phyloP scores from a whole-genome alignment of 176 grass and related monocot species.

The Paspalum notatum region DNA sequence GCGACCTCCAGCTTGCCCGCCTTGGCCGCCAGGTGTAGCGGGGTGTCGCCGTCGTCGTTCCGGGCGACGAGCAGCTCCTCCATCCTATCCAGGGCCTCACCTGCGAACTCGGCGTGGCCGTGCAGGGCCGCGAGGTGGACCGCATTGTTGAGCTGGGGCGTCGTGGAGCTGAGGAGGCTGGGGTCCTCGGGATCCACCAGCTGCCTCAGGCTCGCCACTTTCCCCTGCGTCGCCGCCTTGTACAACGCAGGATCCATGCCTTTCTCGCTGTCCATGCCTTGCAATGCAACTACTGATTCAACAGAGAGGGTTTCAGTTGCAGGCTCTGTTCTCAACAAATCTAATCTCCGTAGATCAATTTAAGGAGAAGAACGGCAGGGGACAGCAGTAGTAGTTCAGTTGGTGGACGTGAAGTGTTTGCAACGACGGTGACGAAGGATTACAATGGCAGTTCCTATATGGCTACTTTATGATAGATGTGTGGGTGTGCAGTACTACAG shows the following conservation, averaged over 20 bases:
- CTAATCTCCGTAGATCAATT: neutral
- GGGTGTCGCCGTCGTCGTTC: constrained; percentile 61
- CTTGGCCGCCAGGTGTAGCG: constrained; percentile 63
- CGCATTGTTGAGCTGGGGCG: constrained; percentile 55
- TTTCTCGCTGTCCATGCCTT: neutral
- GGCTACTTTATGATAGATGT: neutral
- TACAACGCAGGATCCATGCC: constrained; percentile 50
- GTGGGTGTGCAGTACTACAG: neutral
- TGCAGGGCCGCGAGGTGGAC: constrained; percentile 58
- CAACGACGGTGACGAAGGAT: too few relatives aligned
- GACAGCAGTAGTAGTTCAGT: neutral
- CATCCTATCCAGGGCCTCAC: constrained; percentile 20
- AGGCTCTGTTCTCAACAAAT: neutral
- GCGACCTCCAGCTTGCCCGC: constrained; percentile 42
- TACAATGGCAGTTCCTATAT: neutral
- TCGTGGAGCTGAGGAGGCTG: constrained; percentile 38
- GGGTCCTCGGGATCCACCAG: neutral
- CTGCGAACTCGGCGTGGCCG: constrained; percentile 41
- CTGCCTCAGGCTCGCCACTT: neutral
- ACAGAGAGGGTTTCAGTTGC: neutral
- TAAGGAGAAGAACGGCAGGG: neutral
- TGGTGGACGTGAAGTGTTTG: neutral
- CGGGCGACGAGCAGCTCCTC: constrained; percentile 29
- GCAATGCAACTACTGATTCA: neutral
- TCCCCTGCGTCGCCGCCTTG: constrained; percentile 51